phyloP scores from a whole-genome alignment of 352 stramenopile species.

The Phytophthora sp. region DNA sequence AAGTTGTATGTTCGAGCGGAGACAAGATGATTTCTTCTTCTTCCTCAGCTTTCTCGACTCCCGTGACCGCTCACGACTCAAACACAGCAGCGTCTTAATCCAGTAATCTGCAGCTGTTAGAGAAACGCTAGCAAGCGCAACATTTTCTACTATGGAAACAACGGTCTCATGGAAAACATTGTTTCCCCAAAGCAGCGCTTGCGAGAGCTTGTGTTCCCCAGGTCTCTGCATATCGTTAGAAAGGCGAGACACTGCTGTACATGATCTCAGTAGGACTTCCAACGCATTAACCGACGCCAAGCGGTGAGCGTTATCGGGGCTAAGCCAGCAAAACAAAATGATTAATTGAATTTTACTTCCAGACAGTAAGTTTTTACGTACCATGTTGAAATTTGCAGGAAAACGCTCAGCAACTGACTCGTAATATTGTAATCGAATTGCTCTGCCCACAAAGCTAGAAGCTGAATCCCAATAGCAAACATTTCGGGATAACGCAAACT shows the following conservation, averaged over 20 bases:
- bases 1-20: not conserved
- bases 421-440: constrained; percentile 13
- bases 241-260: constrained; percentile 9
- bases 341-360: constrained; percentile 7
- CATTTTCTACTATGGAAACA: constrained; percentile 29
- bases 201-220: constrained; percentile 10
- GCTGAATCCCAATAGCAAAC: constrained; percentile 37
- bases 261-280: constrained; percentile 43
- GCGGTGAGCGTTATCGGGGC: constrained; percentile 28
- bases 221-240: not conserved
- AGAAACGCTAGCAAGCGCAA: constrained; percentile 32
- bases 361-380: constrained; percentile 22
- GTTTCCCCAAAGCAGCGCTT: constrained; percentile 36
- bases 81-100: constrained; percentile 34
- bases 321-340: constrained; percentile 22
- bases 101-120: constrained; percentile 28
- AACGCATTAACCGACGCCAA: constrained; percentile 29
- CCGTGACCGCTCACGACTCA: constrained; percentile 16
- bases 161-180: constrained; percentile 32
- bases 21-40: not conserved
- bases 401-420: constrained; percentile 19
- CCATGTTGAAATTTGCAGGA: constrained; percentile 26
- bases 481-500: constrained; percentile 29
- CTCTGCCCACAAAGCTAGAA: constrained; percentile 32
- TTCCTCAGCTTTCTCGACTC: constrained; percentile 12